Evolutionary conservation across 345 rosid genomes (phyloP).

Genomic region (Erysimum cheiranthoides): DNA sequence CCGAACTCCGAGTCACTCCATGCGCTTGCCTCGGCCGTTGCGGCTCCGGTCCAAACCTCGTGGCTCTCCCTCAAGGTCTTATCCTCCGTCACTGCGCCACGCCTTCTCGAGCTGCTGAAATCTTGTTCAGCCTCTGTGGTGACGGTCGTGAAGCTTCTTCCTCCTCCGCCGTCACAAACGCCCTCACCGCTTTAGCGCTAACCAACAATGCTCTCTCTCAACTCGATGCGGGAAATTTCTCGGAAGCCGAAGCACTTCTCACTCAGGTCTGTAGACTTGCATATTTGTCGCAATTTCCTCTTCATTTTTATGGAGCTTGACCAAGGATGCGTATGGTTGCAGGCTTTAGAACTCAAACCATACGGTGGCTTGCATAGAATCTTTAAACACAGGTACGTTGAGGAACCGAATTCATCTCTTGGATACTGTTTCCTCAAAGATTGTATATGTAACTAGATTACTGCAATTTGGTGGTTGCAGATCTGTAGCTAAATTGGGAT

Average conservation of each 20-base stretch:
- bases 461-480: slow-evolving; percentile 48
- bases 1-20: slow-evolving; percentile 60
- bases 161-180: slow-evolving; percentile 39
- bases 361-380: slow-evolving; percentile 76
- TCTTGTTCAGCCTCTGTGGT: slow-evolving; percentile 46
- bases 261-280: slow-evolving; percentile 54
- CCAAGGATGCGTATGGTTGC: slow-evolving; percentile 39
- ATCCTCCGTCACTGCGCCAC: slow-evolving; percentile 74
- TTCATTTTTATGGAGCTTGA: slow-evolving; percentile 23
- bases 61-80: slow-evolving; percentile 67
- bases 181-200: slow-evolving; percentile 67
- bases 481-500: slow-evolving; percentile 66
- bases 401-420: background rate
- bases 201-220: slow-evolving; percentile 66
- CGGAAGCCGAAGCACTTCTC: slow-evolving; percentile 62
- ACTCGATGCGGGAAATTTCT: slow-evolving; percentile 55
- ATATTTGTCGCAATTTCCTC: background rate
- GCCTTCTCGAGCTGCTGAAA: slow-evolving; percentile 66
- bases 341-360: slow-evolving; percentile 74
- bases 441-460: background rate
- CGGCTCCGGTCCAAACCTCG: slow-evolving; percentile 89
- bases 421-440: slow-evolving; percentile 8
- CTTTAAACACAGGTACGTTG: slow-evolving; percentile 67
- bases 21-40: slow-evolving; percentile 86
- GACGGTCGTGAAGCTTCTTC: slow-evolving; percentile 47